Conservation (phyloP, 176 grass and related monocot genomes). For the Elaeis guineensis region DNA sequence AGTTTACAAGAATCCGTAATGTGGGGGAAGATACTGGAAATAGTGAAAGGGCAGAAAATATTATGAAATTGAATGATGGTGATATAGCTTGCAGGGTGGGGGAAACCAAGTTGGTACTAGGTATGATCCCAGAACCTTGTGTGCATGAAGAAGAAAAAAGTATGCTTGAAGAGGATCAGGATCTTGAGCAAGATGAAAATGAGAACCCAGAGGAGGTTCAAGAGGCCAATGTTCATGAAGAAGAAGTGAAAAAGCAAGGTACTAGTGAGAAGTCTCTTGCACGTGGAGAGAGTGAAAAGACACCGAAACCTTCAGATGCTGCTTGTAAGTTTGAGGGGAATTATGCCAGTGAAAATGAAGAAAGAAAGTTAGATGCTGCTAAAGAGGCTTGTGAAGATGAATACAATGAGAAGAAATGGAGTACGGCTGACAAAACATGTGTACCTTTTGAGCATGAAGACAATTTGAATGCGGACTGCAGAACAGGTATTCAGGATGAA, state of each 20-base stretch:
- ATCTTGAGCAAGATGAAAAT: conserved; percentile 24
- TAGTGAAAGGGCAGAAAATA: conserved; percentile 17
- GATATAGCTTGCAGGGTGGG: conserved; percentile 6
- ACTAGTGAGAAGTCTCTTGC: conserved; percentile 14
- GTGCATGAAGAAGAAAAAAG: conserved; percentile 13
- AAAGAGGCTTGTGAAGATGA: conserved; percentile 21
- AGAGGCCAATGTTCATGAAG: conserved; percentile 21
- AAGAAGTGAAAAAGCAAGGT: conserved; percentile 24
- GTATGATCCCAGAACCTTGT: conserved; percentile 20
- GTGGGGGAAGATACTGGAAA: conserved; percentile 15
- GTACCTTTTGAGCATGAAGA: neutral
- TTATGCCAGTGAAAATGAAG: conserved; percentile 9
- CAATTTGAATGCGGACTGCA: conserved; percentile 17
- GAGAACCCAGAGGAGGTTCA: conserved; percentile 13
- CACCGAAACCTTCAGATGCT: conserved; percentile 13
- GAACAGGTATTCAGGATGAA: conserved; percentile 24
- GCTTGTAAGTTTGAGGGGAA: conserved; percentile 14
- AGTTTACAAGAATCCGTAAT: conserved; percentile 23
- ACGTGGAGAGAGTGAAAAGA: conserved; percentile 20
- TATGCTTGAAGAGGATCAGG: conserved; percentile 21
- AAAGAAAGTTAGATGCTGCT: conserved; percentile 20
- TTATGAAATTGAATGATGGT: conserved; percentile 23
- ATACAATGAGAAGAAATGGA: conserved; percentile 18
- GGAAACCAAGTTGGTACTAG: conserved; percentile 10
- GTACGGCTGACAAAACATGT: neutral